Percentiles rank a stretch among this genome's conserved stretches.
phyloP scores from a whole-genome alignment of 73 alveolate genomes.

The Paramecium tetraurelia region DNA sequence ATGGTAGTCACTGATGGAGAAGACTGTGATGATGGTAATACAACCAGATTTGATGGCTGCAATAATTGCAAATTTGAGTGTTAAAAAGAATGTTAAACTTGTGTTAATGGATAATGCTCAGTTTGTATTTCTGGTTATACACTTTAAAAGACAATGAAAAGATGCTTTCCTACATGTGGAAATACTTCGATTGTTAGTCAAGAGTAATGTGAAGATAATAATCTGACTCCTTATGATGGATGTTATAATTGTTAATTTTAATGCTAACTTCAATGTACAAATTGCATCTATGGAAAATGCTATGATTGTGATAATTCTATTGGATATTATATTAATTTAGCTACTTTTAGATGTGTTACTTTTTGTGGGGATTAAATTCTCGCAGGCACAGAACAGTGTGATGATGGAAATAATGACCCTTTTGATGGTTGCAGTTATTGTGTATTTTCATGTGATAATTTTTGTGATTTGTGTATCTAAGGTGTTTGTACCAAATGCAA shows the following conservation, averaged over 20 bases:
- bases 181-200: neutral
- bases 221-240: neutral
- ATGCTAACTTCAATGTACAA: neutral
- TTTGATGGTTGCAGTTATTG: neutral
- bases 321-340: neutral
- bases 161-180: neutral
- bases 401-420: neutral
- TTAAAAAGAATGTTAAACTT: slow-evolving; percentile 61
- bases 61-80: slow-evolving; percentile 57
- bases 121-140: neutral
- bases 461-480: neutral
- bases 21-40: slow-evolving; percentile 82
- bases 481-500: neutral
- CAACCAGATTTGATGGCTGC: slow-evolving; percentile 71
- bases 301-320: neutral
- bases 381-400: neutral
- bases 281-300: neutral
- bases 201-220: slow-evolving; percentile 15
- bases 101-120: slow-evolving; percentile 44
- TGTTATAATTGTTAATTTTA: neutral
- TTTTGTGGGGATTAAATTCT: neutral
- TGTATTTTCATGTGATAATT: neutral
- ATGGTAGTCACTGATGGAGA: neutral
- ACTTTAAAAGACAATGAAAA: neutral
- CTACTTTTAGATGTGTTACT: neutral